Evolutionary conservation across 345 rosid species (phyloP).

Genomic region (Murraya koenigii): DNA sequence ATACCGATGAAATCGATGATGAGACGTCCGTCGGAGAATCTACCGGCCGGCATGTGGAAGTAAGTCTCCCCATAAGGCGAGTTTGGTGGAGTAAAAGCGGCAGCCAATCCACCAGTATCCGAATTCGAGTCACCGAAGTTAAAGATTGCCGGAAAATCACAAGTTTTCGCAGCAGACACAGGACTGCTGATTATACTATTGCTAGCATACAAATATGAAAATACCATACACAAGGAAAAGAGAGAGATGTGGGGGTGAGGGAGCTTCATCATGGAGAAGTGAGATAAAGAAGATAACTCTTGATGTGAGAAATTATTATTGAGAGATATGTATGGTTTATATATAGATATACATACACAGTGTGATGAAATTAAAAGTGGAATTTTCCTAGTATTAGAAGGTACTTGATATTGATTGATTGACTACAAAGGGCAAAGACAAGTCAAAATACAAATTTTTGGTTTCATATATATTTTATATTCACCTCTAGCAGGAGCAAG

Average conservation of each 20-base stretch:
- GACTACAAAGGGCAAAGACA: too few species aligned
- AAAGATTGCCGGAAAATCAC: constrained; percentile 47
- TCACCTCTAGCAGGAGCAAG: too few species aligned
- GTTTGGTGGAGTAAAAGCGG: constrained; percentile 32
- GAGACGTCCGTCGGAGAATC: constrained; percentile 49
- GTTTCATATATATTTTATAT: too few species aligned
- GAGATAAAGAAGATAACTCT: neutral
- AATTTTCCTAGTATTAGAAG: neutral
- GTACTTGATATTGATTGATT: neutral
- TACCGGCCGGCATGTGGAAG: constrained; percentile 41
- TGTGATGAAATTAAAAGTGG: neutral
- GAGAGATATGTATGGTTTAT: neutral
- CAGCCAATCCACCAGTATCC: constrained; percentile 47
- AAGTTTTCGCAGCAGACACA: neutral
- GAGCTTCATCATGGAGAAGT: neutral
- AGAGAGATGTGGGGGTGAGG: neutral
- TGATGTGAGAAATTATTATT: neutral
- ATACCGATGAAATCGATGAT: constrained; percentile 52
- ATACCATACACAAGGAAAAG: neutral
- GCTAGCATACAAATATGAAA: neutral
- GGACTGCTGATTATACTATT: neutral
- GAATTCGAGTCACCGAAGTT: constrained; percentile 65
- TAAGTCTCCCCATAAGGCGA: constrained; percentile 40
- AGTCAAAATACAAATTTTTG: too few species aligned
- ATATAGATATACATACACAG: too few species aligned